These are phyloP conservation scores for Hansenula lynferdii DNA, from an alignment of 1,139 yeast genomes.

Conservation along the genomic window DNA sequence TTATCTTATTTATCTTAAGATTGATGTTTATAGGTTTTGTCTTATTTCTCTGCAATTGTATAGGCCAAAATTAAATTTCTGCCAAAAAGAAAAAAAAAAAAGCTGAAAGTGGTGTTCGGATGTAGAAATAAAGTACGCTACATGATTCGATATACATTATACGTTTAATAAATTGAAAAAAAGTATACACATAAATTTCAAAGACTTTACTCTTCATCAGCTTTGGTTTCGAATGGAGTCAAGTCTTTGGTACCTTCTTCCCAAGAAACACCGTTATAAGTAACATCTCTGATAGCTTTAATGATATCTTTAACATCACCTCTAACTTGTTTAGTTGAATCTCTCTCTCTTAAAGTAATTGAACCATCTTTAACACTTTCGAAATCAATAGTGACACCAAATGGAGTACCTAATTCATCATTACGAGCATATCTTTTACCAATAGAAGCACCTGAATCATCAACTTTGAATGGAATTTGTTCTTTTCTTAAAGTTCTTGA, in stretches of 20 bases:
- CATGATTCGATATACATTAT: neutral
- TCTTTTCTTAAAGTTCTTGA: constrained; percentile 67
- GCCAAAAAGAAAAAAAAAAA: neutral
- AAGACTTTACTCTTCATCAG: constrained; percentile 16
- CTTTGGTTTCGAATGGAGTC: constrained; percentile 46
- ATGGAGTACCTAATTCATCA: constrained; percentile 99
- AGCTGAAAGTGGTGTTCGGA: constrained; percentile 1
- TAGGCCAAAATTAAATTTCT: neutral
- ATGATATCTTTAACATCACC: constrained; percentile 79
- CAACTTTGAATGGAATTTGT: constrained; percentile 92
- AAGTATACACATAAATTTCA: neutral
- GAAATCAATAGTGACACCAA: constrained; percentile 97
- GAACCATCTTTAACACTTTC: constrained; percentile 88
- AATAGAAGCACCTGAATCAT: constrained; percentile 95
- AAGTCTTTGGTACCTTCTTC: constrained; percentile 73
- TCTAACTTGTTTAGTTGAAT: constrained; percentile 94
- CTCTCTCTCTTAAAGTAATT: constrained; percentile 97
- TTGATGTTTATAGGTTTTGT: neutral
- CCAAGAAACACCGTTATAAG: constrained; percentile 77
- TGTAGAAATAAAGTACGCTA: neutral
- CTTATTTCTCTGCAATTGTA: constrained; percentile 2
- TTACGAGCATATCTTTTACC: constrained; percentile 99
- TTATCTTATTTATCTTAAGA: neutral
- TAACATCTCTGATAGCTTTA: constrained; percentile 71
- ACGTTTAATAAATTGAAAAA: neutral